Conservation (phyloP, 139 green algal genomes). For the Mesotaenium endlicherianum region DNA sequence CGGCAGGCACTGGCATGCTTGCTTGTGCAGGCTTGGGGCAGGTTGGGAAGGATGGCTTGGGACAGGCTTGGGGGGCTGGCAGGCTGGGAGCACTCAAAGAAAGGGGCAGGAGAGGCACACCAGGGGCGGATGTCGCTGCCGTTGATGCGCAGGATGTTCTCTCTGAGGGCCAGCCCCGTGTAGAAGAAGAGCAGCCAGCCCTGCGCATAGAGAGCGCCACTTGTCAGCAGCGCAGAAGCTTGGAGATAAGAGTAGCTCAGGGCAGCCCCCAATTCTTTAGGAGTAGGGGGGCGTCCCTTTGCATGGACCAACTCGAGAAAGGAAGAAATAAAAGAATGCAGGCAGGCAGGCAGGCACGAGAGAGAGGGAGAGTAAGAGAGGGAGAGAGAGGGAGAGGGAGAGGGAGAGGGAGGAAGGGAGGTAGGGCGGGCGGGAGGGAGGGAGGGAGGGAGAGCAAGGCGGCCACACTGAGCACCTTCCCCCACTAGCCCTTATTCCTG, state of each 20-base stretch:
- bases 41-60: not conserved
- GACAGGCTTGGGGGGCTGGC: not conserved
- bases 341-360: too few species aligned
- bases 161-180: constrained; percentile 79
- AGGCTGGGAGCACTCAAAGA: constrained; percentile 45
- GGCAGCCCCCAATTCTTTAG: too few species aligned
- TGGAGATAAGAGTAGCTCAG: too few species aligned
- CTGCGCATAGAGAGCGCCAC: too few species aligned
- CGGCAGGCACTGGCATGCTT: not conserved
- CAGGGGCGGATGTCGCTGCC: constrained; percentile 85
- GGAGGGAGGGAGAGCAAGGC: too few species aligned
- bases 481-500: not conserved
- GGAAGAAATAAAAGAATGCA: not conserved
- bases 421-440: too few species aligned
- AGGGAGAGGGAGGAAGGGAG: not conserved
- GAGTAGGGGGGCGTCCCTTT: too few species aligned
- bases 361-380: too few species aligned
- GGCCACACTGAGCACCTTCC: not conserved
- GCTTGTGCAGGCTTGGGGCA: not conserved
- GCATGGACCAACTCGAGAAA: too few species aligned
- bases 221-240: too few species aligned
- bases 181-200: constrained; percentile 95
- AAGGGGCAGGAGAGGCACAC: constrained; percentile 53
- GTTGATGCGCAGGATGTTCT: constrained; percentile 91
- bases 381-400: not conserved